Conservation (phyloP, 2,329 filamentous ascomycete genomes). For the Ilyonectria destructans region DNA sequence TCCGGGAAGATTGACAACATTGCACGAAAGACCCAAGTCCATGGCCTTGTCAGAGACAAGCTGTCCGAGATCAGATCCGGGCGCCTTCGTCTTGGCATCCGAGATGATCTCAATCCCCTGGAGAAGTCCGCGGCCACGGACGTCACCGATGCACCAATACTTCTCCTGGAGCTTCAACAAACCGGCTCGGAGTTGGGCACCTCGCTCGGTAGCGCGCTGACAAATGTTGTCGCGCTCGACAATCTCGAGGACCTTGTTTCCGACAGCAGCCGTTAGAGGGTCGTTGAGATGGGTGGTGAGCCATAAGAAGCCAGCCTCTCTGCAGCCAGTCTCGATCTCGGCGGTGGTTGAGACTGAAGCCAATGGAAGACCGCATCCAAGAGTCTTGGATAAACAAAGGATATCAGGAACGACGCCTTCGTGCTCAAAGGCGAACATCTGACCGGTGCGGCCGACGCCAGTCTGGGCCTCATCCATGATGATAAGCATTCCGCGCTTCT, state of each 20-base stretch:
- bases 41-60: constrained; percentile 61
- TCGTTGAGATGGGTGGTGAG: constrained; percentile 71
- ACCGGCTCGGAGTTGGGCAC: constrained; percentile 60
- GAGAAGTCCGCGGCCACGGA: constrained; percentile 67
- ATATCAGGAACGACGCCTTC: constrained; percentile 41
- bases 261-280: constrained; percentile 68
- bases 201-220: constrained; percentile 58
- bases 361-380: constrained; percentile 69
- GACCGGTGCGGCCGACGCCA: constrained; percentile 68
- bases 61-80: constrained; percentile 61
- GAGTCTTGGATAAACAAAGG: constrained; percentile 63
- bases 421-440: constrained; percentile 73
- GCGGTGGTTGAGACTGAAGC: constrained; percentile 65
- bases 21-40: constrained; percentile 64
- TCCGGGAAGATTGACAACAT: constrained; percentile 63
- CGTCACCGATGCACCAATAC: constrained; percentile 69
- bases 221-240: constrained; percentile 65
- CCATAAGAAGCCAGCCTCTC: constrained; percentile 64
- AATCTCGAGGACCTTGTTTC: constrained; percentile 70
- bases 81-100: constrained; percentile 57
- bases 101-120: constrained; percentile 67
- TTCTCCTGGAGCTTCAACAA: constrained; percentile 62
- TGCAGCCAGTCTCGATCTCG: constrained; percentile 63
- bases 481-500: constrained; percentile 69
- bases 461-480: constrained; percentile 76